A percentile compares a stretch with the other conserved stretches of the same genome.
Evolutionary conservation across 2,329 filamentous ascomycete species (phyloP).

Genomic region (Trichophyton benhamiae): DNA sequence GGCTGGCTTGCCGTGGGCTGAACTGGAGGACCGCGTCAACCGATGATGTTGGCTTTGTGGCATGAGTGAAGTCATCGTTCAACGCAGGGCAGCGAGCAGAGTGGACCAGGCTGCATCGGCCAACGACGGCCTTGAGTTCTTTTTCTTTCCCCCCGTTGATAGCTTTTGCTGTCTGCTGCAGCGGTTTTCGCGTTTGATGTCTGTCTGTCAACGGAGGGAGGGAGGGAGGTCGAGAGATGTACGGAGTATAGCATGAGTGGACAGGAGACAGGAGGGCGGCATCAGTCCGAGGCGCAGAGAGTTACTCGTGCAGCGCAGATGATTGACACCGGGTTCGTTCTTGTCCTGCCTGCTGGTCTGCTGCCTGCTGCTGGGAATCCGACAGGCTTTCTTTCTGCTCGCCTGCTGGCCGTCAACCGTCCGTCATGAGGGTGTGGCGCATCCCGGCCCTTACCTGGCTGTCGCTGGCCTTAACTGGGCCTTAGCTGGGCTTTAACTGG

Average conservation of each 20-base stretch:
- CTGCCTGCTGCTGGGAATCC: neutral
- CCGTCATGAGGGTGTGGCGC: neutral
- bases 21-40: neutral
- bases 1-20: no score
- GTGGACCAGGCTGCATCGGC: neutral
- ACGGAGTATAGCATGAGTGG: neutral
- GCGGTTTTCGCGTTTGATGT: neutral
- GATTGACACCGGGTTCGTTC: neutral
- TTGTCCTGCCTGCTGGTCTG: no score
- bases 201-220: neutral
- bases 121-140: neutral
- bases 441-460: neutral
- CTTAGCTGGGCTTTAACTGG: neutral
- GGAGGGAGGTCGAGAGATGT: no score
- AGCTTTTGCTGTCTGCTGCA: neutral
- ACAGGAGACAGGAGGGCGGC: neutral
- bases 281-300: neutral
- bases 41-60: neutral
- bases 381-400: neutral
- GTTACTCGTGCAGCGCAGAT: neutral
- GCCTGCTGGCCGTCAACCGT: no score
- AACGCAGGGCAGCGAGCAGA: neutral
- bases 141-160: neutral
- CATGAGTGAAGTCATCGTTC: neutral
- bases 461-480: slow-evolving; percentile 3